Base-by-base conservation (phyloP, 2,329 filamentous ascomycete species). In the Pseudogymnoascus sp. region DNA sequence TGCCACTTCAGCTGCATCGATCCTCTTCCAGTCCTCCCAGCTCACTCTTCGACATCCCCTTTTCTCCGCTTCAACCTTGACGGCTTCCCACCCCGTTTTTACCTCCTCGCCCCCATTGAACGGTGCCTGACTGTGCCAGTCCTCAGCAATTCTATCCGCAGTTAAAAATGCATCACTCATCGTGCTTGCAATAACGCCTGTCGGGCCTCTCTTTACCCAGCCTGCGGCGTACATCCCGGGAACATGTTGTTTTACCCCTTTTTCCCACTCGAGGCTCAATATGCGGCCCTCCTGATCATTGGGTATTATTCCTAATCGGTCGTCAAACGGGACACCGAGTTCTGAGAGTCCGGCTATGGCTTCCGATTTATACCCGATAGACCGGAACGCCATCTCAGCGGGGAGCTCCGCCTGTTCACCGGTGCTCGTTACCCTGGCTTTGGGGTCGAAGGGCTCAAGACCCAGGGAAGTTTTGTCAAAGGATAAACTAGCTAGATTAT, bases 121-220 rank as follows among this genome's bases (percentile, higher is more conserved):
- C 0, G 74, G 75, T 9, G 74, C 75, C 4, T 74, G 70, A 0
- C 73, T 71, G 60, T 78, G 71, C 88, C 91, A 93, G 72, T 99
- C 95, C n/a, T 83, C 78, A 0, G 84, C 84, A 66, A 99, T 89
- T 2, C 88, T 86, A 72, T 97, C 93, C 1, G 87, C 95, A 0
- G 92, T 96, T 8, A 84, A 83, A 71, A 97, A 99, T 0, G 95
- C 93, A 74, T 99, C 95, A 65, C 89, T 85, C 91, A 99, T 96
- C 0, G 95, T 99, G 31, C 88, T 92, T 1, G 93, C 93, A 74
- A 99, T 99, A 3, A 97, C 93, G 2, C 95, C 95, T 0, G 92
- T 97, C 0, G 95, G 93, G 0, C 95, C 95, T 36, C 89, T 85
- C 78, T 97, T 97, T 9, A 97, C 92, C 95, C 95, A 99, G 0